Conservation (phyloP, 768 basidiomycete species). For the Mycena amicta region DNA sequence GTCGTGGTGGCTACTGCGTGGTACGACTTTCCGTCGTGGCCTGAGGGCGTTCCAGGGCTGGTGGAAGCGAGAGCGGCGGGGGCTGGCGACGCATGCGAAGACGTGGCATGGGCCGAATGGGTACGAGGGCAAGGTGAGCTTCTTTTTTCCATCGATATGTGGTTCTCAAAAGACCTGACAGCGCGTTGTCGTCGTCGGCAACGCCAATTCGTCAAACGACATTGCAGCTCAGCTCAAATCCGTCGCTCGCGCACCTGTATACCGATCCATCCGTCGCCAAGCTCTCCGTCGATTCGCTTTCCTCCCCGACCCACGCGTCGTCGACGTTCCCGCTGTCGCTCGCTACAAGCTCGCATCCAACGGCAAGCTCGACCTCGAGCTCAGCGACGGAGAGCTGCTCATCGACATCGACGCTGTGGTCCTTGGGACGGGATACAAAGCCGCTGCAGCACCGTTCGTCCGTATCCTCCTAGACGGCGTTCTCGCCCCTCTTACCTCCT, state of each 20-base stretch:
- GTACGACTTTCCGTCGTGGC: constrained; percentile 34
- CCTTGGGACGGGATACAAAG: constrained; percentile 50
- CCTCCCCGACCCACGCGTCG: constrained; percentile 46
- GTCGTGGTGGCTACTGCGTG: constrained; percentile 35
- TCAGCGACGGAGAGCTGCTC: constrained; percentile 41
- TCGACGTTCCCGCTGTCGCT: constrained; percentile 43
- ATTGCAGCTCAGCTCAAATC: constrained; percentile 48
- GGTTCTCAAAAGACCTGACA: constrained; percentile 18
- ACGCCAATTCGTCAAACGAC: constrained; percentile 58
- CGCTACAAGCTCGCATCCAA: constrained; percentile 30
- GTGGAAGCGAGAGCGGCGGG: constrained; percentile 25
- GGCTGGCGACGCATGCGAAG: constrained; percentile 28
- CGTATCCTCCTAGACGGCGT: constrained; percentile 30
- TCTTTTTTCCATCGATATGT: background rate
- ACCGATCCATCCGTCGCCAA: constrained; percentile 46
- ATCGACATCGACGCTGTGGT: constrained; percentile 45
- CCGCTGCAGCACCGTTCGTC: constrained; percentile 42
- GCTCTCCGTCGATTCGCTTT: constrained; percentile 31
- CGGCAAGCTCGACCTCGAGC: constrained; percentile 35
- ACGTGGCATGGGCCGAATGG: constrained; percentile 31
- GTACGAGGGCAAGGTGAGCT: constrained; percentile 34
- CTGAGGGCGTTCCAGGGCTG: constrained; percentile 28
- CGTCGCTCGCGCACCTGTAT: constrained; percentile 42
- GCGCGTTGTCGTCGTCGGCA: constrained; percentile 52
- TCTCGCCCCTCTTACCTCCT: constrained; percentile 32